Evolutionary conservation across 495 filamentous ascomycete genomes (phyloP).

Genomic region (Talaromyces stipitatus): DNA sequence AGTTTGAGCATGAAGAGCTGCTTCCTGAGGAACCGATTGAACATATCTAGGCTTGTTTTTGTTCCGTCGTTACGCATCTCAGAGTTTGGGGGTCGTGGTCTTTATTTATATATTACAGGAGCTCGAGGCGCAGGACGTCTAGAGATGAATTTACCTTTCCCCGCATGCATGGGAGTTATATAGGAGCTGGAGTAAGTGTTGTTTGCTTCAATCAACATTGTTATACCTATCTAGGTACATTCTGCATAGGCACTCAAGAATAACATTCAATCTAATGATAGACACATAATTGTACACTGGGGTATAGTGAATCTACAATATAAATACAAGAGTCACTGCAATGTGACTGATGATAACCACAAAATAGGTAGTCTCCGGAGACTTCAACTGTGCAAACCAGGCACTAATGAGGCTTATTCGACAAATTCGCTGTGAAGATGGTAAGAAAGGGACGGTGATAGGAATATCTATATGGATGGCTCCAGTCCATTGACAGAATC

Average conservation of each 20-base stretch:
- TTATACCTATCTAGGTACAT: not conserved
- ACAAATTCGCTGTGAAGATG: not conserved
- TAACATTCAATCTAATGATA: not conserved
- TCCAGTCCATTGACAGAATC: not conserved
- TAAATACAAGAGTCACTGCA: not conserved
- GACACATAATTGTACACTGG: not conserved
- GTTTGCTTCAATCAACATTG: not conserved
- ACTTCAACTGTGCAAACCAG: not conserved
- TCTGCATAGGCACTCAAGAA: not conserved
- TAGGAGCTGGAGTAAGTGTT: not conserved
- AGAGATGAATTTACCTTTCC: not conserved
- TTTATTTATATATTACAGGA: not conserved
- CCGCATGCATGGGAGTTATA: too few relatives aligned
- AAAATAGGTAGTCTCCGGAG: not conserved
- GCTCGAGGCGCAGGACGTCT: not conserved
- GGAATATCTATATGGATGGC: too few relatives aligned
- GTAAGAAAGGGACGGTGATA: not conserved
- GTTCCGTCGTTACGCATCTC: not conserved
- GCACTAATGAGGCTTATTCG: not conserved
- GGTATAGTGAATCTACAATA: not conserved
- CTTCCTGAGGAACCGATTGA: slow-evolving; percentile 81
- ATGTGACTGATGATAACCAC: not conserved
- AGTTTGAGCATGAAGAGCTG: slow-evolving; percentile 47
- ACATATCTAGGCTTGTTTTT: slow-evolving; percentile 40
- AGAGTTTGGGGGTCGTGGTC: not conserved